A percentile compares a stretch with the other conserved stretches of the same genome.
These are phyloP conservation scores for Plantago lanceolata DNA, from an alignment of 305 asterid species.

Conservation along the genomic window DNA sequence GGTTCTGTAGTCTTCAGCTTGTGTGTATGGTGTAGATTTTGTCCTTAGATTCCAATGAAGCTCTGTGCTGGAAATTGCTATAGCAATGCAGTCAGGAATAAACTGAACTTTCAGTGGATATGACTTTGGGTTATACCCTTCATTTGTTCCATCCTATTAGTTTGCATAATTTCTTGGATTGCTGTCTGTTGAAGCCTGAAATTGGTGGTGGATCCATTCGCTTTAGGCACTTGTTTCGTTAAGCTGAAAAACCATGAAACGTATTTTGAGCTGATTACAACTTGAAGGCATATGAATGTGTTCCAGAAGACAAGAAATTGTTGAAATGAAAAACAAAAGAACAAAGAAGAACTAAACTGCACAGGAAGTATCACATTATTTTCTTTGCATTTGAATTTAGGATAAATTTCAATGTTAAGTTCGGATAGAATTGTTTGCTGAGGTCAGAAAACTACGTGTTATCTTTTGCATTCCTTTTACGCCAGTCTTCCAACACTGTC, in stretches of 20 bases:
- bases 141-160: too few relatives aligned
- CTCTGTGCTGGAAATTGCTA: too few relatives aligned
- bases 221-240: neutral
- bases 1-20: slow-evolving; percentile 2
- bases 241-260: neutral
- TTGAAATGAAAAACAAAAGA: neutral
- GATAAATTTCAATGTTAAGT: too few relatives aligned
- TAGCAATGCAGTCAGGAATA: too few relatives aligned
- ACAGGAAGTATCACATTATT: neutral
- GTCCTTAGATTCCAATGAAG: neutral
- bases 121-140: too few relatives aligned
- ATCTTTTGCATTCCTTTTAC: neutral
- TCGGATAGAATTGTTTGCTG: neutral
- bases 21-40: neutral
- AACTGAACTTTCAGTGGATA: too few relatives aligned
- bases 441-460: neutral
- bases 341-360: neutral
- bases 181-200: neutral
- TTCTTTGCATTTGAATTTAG: neutral
- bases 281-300: neutral
- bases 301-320: neutral
- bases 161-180: neutral
- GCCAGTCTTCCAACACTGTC: neutral
- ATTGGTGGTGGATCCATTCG: neutral
- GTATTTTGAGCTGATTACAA: neutral